A percentile compares a stretch with the other conserved stretches of the same genome.
Conservation (phyloP, 768 basidiomycete genomes). For the Rhizopogon salebrosus region DNA sequence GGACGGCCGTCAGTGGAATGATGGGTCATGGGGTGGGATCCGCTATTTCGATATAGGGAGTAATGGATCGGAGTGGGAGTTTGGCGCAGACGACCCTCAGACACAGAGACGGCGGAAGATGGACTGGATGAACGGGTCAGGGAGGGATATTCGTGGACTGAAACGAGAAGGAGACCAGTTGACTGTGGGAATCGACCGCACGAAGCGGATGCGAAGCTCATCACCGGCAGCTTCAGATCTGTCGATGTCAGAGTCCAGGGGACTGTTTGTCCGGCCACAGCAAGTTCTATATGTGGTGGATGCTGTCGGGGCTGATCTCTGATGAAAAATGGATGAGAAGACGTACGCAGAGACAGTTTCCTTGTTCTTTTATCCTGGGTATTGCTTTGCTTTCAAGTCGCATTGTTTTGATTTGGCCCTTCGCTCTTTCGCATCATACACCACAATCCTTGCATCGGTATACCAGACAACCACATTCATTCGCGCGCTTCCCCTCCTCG, state of each 20-base stretch:
- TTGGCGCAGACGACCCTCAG: slow-evolving; percentile 45
- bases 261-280: slow-evolving; percentile 79
- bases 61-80: slow-evolving; percentile 58
- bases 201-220: slow-evolving; percentile 60
- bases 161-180: slow-evolving; percentile 60
- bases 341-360: not conserved
- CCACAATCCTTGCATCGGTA: not conserved
- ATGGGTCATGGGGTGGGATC: slow-evolving; percentile 77
- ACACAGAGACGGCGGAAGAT: slow-evolving; percentile 41
- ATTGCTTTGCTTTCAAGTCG: slow-evolving; percentile 2
- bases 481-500: not conserved
- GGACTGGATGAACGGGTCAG: slow-evolving; percentile 25
- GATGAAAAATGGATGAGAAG: slow-evolving; percentile 12
- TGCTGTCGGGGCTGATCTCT: slow-evolving; percentile 66
- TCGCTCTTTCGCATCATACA: not conserved
- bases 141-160: slow-evolving; percentile 25
- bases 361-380: not conserved
- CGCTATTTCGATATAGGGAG: slow-evolving; percentile 77
- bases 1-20: slow-evolving; percentile 78
- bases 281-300: slow-evolving; percentile 86
- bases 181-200: slow-evolving; percentile 29
- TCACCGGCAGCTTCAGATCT: slow-evolving; percentile 62
- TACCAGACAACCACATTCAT: not conserved
- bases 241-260: slow-evolving; percentile 58
- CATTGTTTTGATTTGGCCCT: not conserved